Percentiles rank a stretch among this genome's conserved stretches.
phyloP scores from a whole-genome alignment of 768 basidiomycete species.

The Kondoa subrosea region DNA sequence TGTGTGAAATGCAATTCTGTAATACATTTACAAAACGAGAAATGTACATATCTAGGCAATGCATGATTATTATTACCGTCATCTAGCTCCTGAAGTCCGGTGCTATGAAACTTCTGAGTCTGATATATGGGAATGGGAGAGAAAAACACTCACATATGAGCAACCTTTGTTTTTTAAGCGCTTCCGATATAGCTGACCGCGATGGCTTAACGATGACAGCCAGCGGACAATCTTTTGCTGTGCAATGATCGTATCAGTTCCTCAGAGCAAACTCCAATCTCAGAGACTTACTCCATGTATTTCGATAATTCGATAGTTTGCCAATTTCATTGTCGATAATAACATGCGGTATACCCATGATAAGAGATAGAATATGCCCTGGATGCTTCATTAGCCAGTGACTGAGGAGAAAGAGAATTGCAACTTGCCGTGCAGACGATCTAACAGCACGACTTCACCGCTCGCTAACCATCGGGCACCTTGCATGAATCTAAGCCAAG shows the following conservation, averaged over 20 bases:
- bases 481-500: background rate
- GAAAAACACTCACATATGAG: no score
- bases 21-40: no score
- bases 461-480: background rate
- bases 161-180: no score
- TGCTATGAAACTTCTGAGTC: no score
- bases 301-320: background rate
- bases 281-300: background rate
- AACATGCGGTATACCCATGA: background rate
- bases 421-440: background rate
- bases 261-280: background rate
- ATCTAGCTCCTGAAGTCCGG: no score
- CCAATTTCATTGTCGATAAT: background rate
- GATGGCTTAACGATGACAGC: background rate
- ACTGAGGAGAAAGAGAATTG: background rate
- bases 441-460: background rate
- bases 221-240: background rate
- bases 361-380: background rate
- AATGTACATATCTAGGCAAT: no score
- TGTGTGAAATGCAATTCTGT: no score
- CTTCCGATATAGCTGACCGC: background rate
- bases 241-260: background rate
- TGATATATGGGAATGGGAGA: no score
- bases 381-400: background rate
- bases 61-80: no score